Base-by-base conservation (phyloP, 2,329 filamentous ascomycete genomes). In the Acrocalymma vagum region DNA sequence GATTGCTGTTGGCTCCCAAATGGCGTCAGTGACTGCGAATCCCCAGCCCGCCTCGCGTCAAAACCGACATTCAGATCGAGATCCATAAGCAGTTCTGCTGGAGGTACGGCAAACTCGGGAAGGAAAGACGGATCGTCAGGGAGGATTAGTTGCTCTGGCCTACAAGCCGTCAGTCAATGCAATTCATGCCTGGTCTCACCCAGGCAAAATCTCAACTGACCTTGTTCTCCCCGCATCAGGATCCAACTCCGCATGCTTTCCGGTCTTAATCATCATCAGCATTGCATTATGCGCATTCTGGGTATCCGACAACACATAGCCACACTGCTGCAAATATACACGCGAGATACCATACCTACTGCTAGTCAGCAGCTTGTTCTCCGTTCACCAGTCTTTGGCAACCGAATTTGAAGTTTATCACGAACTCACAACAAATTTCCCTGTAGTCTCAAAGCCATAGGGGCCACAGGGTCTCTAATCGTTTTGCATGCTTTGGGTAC, bases 361-460 rank as follows among this genome's bases (percentile, higher is more conserved):
- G 6, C n/a, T 22, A 3, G 17, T 66, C 37, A 67, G 39, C 27
- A 30, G 8, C 8, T 8, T 9, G 10, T 25, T 14, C 7, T 17
- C 6, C 11, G n/a, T 21, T n/a, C 17, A 15, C 23, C 4, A 6
- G 6, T 6, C 13, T 18, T 5, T 11, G 21, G 16, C 16, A 25
- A 28, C n/a, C n/a, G n/a, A n/a, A n/a, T n/a, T n/a, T n/a, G n/a
- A n/a, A n/a, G n/a, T n/a, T n/a, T n/a, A n/a, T n/a, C n/a, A n/a
- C n/a, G n/a, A 22, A 60, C 78, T 63, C 64, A 87, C 82, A 99
- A 82, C 13, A 99, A 78, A 56, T 86, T 96, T 11, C 91, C 88
- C 64, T 97, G 93, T 15, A 99, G 80, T 23, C 94, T 86, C 51
- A 99, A 72, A 4, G 94, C 93, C 72, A 99, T 86, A 3, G 94